phyloP scores from a whole-genome alignment of 148 eudicot species.

The Heliamphora exappendiculata region DNA sequence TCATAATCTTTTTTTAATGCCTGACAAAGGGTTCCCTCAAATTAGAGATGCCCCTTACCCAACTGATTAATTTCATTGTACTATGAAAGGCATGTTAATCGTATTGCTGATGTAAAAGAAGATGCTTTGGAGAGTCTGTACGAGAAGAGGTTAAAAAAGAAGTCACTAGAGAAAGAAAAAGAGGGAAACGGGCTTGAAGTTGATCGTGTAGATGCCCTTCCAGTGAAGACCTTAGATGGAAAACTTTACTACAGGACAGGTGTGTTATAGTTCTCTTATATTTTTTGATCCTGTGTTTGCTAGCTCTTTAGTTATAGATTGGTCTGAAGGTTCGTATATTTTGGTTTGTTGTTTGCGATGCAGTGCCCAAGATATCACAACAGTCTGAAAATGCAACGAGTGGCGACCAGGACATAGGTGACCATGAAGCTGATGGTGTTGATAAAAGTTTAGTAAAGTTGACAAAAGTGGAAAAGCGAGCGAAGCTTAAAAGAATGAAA shows the following conservation, averaged over 20 bases:
- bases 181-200: slow-evolving; percentile 51
- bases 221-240: slow-evolving; percentile 83
- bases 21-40: neutral
- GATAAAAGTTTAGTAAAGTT: slow-evolving; percentile 34
- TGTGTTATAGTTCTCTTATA: slow-evolving; percentile 12
- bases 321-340: neutral
- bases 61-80: slow-evolving; percentile 5
- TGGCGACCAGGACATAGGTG: slow-evolving; percentile 38
- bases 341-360: slow-evolving; percentile 5
- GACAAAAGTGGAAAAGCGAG: slow-evolving; percentile 75
- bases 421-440: slow-evolving; percentile 21
- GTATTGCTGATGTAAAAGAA: slow-evolving; percentile 79
- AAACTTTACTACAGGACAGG: slow-evolving; percentile 62
- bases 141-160: slow-evolving; percentile 49
- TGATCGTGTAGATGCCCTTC: slow-evolving; percentile 89
- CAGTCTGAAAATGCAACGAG: slow-evolving; percentile 20
- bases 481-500: slow-evolving; percentile 66
- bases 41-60: neutral
- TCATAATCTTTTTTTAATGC: neutral
- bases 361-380: slow-evolving; percentile 38
- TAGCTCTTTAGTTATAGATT: neutral
- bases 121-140: slow-evolving; percentile 63
- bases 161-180: slow-evolving; percentile 38
- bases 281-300: neutral
- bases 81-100: slow-evolving; percentile 61